Evolutionary conservation across 2,329 filamentous ascomycete species (phyloP), one percentile per base, ranked within the genome.

Genomic region (Colletotrichum camelliae): DNA sequence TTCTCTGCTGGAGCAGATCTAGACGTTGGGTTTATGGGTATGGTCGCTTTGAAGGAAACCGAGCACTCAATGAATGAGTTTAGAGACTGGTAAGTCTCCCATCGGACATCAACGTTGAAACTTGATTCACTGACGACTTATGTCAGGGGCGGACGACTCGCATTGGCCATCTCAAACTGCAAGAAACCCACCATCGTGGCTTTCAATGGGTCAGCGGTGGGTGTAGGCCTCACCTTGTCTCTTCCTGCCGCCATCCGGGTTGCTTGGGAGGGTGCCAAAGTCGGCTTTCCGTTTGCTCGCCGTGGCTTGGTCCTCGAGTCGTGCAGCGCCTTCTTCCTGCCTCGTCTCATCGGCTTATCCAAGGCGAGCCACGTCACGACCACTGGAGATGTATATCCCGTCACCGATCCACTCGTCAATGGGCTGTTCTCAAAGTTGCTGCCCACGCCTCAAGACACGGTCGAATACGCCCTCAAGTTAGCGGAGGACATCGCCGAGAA

Each of bases 241-340:
- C 85, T 93, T 6, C 87, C 91, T 4, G 89, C 88, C 70, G 87
- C 86, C 58, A 86, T 90, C 66, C 85, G 89, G 67, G 80, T 93
- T 77, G 91, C 86, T 58, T 91, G 89, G 78, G 82, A 85, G 60
- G 84, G 85, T 12, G 92, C 93, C 5, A 94, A 94, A 80, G 90
- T 95, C 77, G 94, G 94, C 67, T 94, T 95, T 81, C 93, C 95
- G 13, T 96, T 96, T 83, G 88, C 90, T 33, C 89, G 93, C n/a
- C 89, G 94, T 58, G 94, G 93, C 2, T 87, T 95, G 79, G 88
- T 91, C 73, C 93, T 94, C 89, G 94, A 96, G 83, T 93, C 93
- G 1, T 93, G 91, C 80, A 92, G 89, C 68, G 92, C 91, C 13
- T 96, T 90, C 84, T 96, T 94, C 86, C 87, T 58, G 0, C 55